Evolutionary conservation across 129 eudicot genomes (phyloP), one percentile per base, ranked within the genome.

Genomic region (Lactuca sativa): DNA sequence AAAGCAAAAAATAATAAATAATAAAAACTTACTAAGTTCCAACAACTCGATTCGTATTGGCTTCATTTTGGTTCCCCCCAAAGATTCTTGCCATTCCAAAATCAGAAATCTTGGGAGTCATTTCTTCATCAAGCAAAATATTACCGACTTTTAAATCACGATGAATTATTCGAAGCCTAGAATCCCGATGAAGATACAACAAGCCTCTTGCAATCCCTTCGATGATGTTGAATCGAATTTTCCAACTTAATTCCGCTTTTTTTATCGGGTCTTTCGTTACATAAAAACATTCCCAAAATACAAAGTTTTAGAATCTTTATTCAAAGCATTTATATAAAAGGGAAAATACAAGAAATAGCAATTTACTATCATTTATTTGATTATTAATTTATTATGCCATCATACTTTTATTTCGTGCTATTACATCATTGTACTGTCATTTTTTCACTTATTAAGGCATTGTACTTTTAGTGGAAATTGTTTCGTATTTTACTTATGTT

Each of bases 101-200:
- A 70, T 92, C 98, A 63, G 98, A 90, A 72, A 92, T 92, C 75
- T 92, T 92, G 2, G 98, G 98, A 74, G 77, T 83, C 96, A 89
- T 79, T 17, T 90, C 87, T 69, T 69, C 91, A 72, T 86, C 95
- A 41, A 90, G 77, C 76, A 90, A 73, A 62, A 90, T 82, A 72
- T 90, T 90, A 76, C 96, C 76, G 49, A 79, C 88, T 78, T 90
- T 90, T 9, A 90, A 61, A 77, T 90, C 96, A 30, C 96, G 78
- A 62, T 90, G 95, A 59, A 86, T 85, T 48, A 90, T 90, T 34
- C 86, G 70, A 32, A 85, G 88, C 68, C 95, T 83, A 32, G 97
- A 90, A 78, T 90, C 97, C 74, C 87, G 78, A 72, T 92, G 98
- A 11, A 92, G 90, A 78, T 92, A 92, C 12, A 89, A 77, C 16